phyloP scores from a whole-genome alignment of 2,329 filamentous ascomycete genomes.

The Phyllosticta citribraziliensis region DNA sequence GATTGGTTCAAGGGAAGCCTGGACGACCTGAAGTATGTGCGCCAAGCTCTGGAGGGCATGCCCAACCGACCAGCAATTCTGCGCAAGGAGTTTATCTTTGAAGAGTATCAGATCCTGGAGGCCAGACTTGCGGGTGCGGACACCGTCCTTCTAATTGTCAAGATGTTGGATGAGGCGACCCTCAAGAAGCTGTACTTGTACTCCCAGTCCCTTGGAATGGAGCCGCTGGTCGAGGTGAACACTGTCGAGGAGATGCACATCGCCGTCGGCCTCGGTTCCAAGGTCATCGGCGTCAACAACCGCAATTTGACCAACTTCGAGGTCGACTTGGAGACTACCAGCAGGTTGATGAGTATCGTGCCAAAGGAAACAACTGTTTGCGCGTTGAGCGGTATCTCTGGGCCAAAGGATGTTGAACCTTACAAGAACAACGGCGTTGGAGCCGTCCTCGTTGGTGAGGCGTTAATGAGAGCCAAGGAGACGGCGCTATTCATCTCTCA shows the following conservation, averaged over 20 bases:
- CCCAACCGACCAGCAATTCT: conserved; percentile 84
- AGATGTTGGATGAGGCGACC: conserved; percentile 77
- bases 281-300: conserved; percentile 96
- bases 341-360: conserved; percentile 76
- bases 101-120: conserved; percentile 96
- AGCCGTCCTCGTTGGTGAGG: conserved; percentile 88
- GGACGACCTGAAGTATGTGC: conserved; percentile 79
- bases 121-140: conserved; percentile 87
- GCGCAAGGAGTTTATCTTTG: conserved; percentile 94
- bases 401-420: conserved; percentile 74
- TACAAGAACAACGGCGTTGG: conserved; percentile 86
- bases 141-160: conserved; percentile 90
- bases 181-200: conserved; percentile 77
- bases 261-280: conserved; percentile 75
- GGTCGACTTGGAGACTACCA: conserved; percentile 88
- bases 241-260: conserved; percentile 86
- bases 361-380: conserved; percentile 80
- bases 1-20: conserved; percentile 99
- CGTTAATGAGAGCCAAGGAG: conserved; percentile 84
- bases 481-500: conserved; percentile 74
- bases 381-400: conserved; percentile 88
- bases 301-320: conserved; percentile 93
- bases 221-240: conserved; percentile 94
- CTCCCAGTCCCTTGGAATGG: conserved; percentile 86
- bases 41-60: conserved; percentile 83